Base-by-base conservation (phyloP, 1,284 basidiomycete species). In the Boletus semigastroideus region DNA sequence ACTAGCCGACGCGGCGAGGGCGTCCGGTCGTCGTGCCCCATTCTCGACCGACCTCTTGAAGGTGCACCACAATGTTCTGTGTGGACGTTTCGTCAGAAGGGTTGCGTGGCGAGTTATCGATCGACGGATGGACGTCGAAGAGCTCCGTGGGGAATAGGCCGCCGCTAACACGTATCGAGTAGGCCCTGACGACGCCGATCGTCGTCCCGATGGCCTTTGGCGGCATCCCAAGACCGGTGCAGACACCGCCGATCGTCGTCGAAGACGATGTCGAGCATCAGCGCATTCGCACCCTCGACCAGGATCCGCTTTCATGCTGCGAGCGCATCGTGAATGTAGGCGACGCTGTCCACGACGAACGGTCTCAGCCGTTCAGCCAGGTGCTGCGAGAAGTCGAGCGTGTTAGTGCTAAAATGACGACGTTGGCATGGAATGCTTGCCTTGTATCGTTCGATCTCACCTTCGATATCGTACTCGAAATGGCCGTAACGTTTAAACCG, bases 131-230 rank as follows among this genome's bases (percentile, higher is more conserved):
- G 54, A 90, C 87, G 71, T 95, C 91, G 57, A 95, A 80, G 67
- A 95, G 92, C 73, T 99, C 96, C 5, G 92, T 93, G 5, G 97
- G 94, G 82, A 99, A 99, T 11, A 97, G 96, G 1, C 96, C 96
- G 47, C 94, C 93, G 19, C 96, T 97, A 28, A 99, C 96, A 41
- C 96, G 86, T 4, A 96, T 98, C 17, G 97, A 98, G 71, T 99
- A 99, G 3, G 96, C 96, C 73, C 98, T 99, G 71, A 96, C 79
- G 54, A 99, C 96, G 56, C 96, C 97, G 59, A 97, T 87, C 20
- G 87, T 81, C 44, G 84, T 82, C 39, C 92, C 93, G 59, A 99
- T 88, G 57, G 82, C 72, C 71, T 86, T 88, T 5, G 96, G 94
- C 6, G 96, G 94, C 54, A 99, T 89, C 51, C 94, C 96, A 39